A percentile compares a stretch with the other conserved stretches of the same genome.
These are phyloP conservation scores for Claviceps africana DNA, from an alignment of 2,329 filamentous ascomycete species.

Conservation along the genomic window DNA sequence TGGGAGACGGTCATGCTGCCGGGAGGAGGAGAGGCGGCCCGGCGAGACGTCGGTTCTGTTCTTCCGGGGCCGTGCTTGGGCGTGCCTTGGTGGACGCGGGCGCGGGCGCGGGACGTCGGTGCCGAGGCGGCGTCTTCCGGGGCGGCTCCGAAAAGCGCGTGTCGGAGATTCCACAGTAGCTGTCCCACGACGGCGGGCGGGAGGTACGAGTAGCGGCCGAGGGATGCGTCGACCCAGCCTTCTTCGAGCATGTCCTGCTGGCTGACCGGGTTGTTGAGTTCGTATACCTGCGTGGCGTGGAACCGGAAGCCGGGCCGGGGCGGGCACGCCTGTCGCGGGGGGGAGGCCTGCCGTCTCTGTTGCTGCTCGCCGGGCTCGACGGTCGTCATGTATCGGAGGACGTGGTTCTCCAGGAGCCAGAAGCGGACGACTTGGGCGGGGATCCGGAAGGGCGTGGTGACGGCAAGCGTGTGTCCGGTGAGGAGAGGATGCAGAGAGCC, in stretches of 20 bases:
- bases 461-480: constrained; percentile 35
- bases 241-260: constrained; percentile 37
- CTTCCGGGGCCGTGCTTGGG: neutral
- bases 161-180: constrained; percentile 43
- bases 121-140: constrained; percentile 7
- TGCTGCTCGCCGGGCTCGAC: constrained; percentile 29
- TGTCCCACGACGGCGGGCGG: constrained; percentile 43
- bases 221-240: constrained; percentile 37
- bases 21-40: neutral
- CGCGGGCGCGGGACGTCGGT: neutral
- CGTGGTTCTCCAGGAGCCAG: constrained; percentile 45
- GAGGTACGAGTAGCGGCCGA: constrained; percentile 39
- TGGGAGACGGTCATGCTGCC: constrained; percentile 30
- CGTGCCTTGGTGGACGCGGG: neutral
- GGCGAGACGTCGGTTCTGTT: neutral
- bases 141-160: constrained; percentile 28
- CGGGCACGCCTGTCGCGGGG: constrained; percentile 10
- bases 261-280: constrained; percentile 45
- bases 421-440: constrained; percentile 41
- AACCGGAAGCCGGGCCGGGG: constrained; percentile 14
- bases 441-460: constrained; percentile 42
- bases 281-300: constrained; percentile 35
- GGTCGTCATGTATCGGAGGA: constrained; percentile 45
- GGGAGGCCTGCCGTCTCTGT: constrained; percentile 16
- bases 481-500: constrained; percentile 35